Evolutionary conservation across 345 rosid genomes (phyloP), one percentile per base, ranked within the genome.

Genomic region (Camelina hispida): DNA sequence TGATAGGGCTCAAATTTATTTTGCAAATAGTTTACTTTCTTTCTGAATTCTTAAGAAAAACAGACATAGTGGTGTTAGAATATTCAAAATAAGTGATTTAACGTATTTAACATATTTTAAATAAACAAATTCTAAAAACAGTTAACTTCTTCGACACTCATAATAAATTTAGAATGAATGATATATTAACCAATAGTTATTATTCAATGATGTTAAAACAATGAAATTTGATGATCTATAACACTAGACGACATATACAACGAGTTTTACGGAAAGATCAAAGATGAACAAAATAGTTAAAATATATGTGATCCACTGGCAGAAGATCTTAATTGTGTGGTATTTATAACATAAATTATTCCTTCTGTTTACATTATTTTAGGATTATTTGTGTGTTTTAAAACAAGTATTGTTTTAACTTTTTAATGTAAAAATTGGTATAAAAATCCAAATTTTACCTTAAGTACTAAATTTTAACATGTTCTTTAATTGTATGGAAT

Each of bases 261-360:
- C 58, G 23, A 46, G 16, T 47, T 47, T 46, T 28, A 46, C 42
- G 40, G 15, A 16, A 64, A 28, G 30, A 28, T 28, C 5, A 28
- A 28, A 28, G 50, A 62, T 16, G 23, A 46, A 28, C n/a, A 28
- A 28, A 32, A 14, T 43, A 28, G 52, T 44, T n/a, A 10, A 42
- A 43, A 25, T 22, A 16, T 10, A 30, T 28, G 58, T 66, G 57
- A 48, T 65, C 44, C 57, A 66, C 20, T 50, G 14, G 46, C 34
- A 66, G 13, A 51, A 13, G 34, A 50, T 50, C 34, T 13, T 9
- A 66, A 34, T 18, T 66, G 34, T 48, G 69, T 48, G 55, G 12
- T 40, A 13, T 38, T 11, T 40, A 40, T 40, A 4, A 43, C 48
- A 43, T 28, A 28, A 28, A 28, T 28, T 28, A 28, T 28, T 28